Percentiles rank a stretch among this genome's conserved stretches.
Evolutionary conservation across 2,329 filamentous ascomycete species (phyloP).

Genomic region (Diaporthe vexans): DNA sequence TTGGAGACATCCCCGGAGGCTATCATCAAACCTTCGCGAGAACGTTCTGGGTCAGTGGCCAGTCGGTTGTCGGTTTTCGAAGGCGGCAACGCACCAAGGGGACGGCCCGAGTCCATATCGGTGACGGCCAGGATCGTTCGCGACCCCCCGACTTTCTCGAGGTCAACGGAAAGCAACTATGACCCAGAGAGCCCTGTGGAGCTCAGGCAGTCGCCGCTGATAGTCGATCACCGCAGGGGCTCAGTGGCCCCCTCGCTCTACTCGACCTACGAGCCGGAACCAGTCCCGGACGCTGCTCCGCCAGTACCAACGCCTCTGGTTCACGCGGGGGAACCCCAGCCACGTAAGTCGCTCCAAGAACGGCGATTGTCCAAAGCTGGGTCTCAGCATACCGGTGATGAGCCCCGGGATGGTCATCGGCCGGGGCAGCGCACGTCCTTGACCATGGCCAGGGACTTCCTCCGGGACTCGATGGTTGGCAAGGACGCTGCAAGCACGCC

Average conservation of each 20-base stretch:
- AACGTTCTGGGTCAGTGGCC: constrained; percentile 67
- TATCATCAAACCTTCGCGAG: constrained; percentile 53
- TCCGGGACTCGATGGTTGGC: constrained; percentile 65
- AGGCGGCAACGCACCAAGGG: constrained; percentile 56
- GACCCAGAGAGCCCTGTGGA: constrained; percentile 62
- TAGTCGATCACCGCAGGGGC: constrained; percentile 68
- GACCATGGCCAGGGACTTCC: constrained; percentile 71
- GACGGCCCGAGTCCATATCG: constrained; percentile 82
- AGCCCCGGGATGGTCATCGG: constrained; percentile 48
- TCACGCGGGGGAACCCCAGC: constrained; percentile 44
- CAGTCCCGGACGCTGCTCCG: constrained; percentile 45
- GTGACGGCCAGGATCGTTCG: constrained; percentile 89
- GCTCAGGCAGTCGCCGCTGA: constrained; percentile 70
- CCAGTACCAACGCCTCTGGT: constrained; percentile 43
- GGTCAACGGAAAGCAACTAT: constrained; percentile 56
- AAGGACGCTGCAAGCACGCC: constrained; percentile 48
- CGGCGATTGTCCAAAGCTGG: constrained; percentile 60
- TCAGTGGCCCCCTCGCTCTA: constrained; percentile 45
- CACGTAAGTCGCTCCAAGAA: constrained; percentile 63
- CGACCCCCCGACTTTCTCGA: constrained; percentile 65
- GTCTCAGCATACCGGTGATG: constrained; percentile 22
- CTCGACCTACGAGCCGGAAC: constrained; percentile 46
- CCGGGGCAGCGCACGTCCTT: constrained; percentile 69
- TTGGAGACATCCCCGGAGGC: constrained; percentile 62
- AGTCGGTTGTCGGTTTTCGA: constrained; percentile 71